Percentiles rank a stretch among this genome's conserved stretches.
phyloP scores from a whole-genome alignment of 2,329 filamentous ascomycete species.

The Coleophoma cylindrospora region DNA sequence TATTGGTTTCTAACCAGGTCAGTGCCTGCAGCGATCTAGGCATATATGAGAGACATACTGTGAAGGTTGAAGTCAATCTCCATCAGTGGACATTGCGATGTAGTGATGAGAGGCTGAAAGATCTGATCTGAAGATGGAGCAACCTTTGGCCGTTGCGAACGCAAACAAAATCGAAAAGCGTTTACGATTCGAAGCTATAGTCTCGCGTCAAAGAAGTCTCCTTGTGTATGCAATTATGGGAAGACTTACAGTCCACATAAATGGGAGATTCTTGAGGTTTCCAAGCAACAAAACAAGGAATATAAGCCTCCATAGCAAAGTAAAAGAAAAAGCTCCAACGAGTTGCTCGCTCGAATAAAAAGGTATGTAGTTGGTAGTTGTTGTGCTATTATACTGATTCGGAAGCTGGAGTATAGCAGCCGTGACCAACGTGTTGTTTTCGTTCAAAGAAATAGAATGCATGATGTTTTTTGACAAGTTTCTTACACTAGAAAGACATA shows the following conservation, averaged over 20 bases:
- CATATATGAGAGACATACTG: slow-evolving; percentile 27
- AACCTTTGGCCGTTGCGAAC: slow-evolving; percentile 34
- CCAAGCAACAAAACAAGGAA: slow-evolving; percentile 35
- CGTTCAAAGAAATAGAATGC: neutral
- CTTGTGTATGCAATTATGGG: neutral
- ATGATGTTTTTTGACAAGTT: neutral
- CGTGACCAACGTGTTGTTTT: neutral
- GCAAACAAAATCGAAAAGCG: slow-evolving; percentile 38
- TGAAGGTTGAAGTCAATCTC: slow-evolving; percentile 72
- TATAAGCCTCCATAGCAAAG: slow-evolving; percentile 26
- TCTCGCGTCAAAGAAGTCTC: neutral
- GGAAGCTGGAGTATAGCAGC: neutral
- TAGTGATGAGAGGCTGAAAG: slow-evolving; percentile 59
- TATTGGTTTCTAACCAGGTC: slow-evolving; percentile 47
- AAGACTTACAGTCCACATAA: slow-evolving; percentile 54
- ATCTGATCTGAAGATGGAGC: slow-evolving; percentile 45
- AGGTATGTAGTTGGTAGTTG: neutral
- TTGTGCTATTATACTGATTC: neutral
- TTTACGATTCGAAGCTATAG: slow-evolving; percentile 27
- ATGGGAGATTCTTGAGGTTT: slow-evolving; percentile 55
- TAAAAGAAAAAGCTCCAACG: slow-evolving; percentile 17
- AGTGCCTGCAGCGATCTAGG: too few species aligned
- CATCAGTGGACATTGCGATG: slow-evolving; percentile 52
- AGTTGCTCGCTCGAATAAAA: slow-evolving; percentile 1
- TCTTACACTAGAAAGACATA: too few species aligned